Evolutionary conservation across 169 alveolate genomes (phyloP).

Genomic region (Cryptosporidium xiaoi): DNA sequence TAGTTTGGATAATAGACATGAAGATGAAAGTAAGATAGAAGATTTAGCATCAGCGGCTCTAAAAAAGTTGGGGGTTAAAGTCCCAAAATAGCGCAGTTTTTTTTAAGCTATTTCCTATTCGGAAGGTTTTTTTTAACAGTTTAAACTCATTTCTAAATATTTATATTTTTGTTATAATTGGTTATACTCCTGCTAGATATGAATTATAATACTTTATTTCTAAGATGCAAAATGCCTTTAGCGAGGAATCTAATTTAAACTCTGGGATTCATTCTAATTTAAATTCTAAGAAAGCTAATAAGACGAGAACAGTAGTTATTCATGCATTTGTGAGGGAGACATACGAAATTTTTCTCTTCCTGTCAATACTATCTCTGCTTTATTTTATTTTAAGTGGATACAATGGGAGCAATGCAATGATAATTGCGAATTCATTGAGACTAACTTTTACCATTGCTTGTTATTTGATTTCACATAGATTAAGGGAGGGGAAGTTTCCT

Average conservation of each 20-base stretch:
- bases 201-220: background rate
- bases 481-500: constrained; percentile 46
- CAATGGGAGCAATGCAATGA: constrained; percentile 60
- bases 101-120: background rate
- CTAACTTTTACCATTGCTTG: constrained; percentile 65
- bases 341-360: constrained; percentile 52
- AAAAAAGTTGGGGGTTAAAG: constrained; percentile 53
- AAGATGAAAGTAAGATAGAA: constrained; percentile 7
- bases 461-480: constrained; percentile 60
- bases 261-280: constrained; percentile 24
- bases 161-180: background rate
- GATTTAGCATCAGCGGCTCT: constrained; percentile 63
- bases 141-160: background rate
- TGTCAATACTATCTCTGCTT: constrained; percentile 53
- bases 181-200: background rate
- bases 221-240: constrained; percentile 60
- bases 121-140: background rate
- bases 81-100: constrained; percentile 39
- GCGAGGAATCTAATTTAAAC: background rate
- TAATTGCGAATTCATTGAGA: constrained; percentile 68
- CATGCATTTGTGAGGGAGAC: constrained; percentile 70
- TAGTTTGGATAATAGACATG: background rate
- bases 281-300: constrained; percentile 19
- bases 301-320: constrained; percentile 41
- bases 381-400: constrained; percentile 71